Percentiles rank a stretch among this genome's conserved stretches.
Evolutionary conservation across 192 early-diverging fungal species (phyloP).

Genomic region (Coemansia furcata): DNA sequence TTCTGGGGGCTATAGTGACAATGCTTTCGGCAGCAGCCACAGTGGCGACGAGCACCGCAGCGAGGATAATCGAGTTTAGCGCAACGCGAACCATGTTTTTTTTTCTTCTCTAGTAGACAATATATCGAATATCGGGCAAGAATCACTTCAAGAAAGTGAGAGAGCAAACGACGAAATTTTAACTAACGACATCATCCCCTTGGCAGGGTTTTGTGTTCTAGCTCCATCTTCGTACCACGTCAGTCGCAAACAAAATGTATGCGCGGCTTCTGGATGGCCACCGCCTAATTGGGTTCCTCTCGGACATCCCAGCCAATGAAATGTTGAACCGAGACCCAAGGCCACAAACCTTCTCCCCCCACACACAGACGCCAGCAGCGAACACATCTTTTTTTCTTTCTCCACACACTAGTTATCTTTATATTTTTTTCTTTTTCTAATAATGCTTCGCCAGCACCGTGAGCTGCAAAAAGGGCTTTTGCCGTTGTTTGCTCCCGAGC

Average conservation of each 20-base stretch:
- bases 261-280: background rate
- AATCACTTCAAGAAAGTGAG: background rate
- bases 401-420: background rate
- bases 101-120: background rate
- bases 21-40: background rate
- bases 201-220: background rate
- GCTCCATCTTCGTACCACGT: background rate
- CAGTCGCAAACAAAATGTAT: background rate
- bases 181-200: background rate
- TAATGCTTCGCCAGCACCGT: slow-evolving; percentile 24
- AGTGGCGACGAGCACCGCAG: background rate
- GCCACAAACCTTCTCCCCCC: background rate
- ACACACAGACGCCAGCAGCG: background rate
- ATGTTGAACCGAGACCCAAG: background rate
- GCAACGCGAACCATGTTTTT: background rate
- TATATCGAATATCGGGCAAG: background rate
- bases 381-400: background rate
- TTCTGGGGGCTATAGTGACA: background rate
- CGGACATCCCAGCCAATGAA: background rate
- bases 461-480: slow-evolving; percentile 42
- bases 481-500: slow-evolving; percentile 46
- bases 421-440: background rate
- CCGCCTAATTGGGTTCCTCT: background rate
- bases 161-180: background rate
- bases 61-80: background rate